Evolutionary conservation across 2,329 filamentous ascomycete species (phyloP).

Genomic region (Emericellopsis atlantica): DNA sequence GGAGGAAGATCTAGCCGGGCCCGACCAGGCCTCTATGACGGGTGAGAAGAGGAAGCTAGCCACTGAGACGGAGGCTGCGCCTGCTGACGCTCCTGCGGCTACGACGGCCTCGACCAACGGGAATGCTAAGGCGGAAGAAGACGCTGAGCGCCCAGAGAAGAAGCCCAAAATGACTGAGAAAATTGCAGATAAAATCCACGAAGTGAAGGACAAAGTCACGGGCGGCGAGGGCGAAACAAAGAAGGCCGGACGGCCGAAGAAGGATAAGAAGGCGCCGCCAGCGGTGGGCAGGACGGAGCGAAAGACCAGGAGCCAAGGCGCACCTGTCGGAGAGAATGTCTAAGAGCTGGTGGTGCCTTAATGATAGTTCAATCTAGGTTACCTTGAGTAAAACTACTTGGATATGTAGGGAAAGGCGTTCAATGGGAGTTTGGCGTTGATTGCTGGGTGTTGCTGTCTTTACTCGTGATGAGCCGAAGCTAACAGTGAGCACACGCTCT

Average conservation of each 20-base stretch:
- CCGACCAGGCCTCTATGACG: not conserved
- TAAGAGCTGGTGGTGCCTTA: not conserved
- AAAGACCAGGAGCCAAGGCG: constrained; percentile 30
- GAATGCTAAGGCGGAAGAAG: constrained; percentile 6
- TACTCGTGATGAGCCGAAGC: too few relatives aligned
- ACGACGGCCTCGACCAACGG: constrained; percentile 5
- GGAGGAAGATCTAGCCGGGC: not conserved
- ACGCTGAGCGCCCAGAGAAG: constrained; percentile 3
- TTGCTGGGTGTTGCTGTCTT: too few relatives aligned
- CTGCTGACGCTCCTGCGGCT: constrained; percentile 5
- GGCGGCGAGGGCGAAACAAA: constrained; percentile 7
- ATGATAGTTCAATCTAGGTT: not conserved
- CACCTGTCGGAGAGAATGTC: constrained; percentile 6
- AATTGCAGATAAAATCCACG: constrained; percentile 22
- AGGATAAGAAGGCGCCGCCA: constrained; percentile 21
- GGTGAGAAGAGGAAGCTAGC: constrained; percentile 28
- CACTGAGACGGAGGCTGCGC: constrained; percentile 7
- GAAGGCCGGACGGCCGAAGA: constrained; percentile 17
- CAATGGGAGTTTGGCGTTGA: too few relatives aligned
- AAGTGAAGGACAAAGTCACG: constrained; percentile 9
- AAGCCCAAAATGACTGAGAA: constrained; percentile 20
- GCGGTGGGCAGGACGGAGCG: constrained; percentile 22
- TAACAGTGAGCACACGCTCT: too few relatives aligned
- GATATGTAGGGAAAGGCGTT: not conserved
- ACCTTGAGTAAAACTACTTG: not conserved